A percentile compares a stretch with the other conserved stretches of the same genome.
phyloP scores from a whole-genome alignment of 371 early-diverging fungal species.

The Rhizopus stolonifer region DNA sequence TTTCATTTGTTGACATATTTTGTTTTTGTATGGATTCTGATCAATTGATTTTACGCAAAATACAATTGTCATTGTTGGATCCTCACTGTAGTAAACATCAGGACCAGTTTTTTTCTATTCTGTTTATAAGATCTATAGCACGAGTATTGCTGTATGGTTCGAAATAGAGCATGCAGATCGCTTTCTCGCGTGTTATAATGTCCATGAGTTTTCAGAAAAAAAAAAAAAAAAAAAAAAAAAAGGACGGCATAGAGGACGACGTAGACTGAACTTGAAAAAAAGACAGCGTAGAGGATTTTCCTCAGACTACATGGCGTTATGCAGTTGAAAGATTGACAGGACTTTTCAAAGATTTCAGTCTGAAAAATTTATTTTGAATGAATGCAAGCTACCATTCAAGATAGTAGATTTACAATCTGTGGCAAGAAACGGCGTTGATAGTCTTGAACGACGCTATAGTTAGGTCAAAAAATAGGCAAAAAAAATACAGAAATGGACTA shows the following conservation, averaged over 20 bases:
- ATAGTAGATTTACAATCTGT: neutral
- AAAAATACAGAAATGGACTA: neutral
- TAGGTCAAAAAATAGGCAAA: constrained; percentile 1
- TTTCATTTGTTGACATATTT: no score
- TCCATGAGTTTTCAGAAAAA: constrained; percentile 1
- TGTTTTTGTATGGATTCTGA: no score
- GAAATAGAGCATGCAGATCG: constrained; percentile 5
- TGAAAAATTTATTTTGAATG: neutral
- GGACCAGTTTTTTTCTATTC: neutral
- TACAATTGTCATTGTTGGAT: neutral
- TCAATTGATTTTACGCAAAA: no score
- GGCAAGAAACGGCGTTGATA: neutral
- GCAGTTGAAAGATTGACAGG: neutral
- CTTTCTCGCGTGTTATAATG: constrained; percentile 7
- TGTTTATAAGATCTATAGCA: neutral
- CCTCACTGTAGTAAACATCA: neutral
- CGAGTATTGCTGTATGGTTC: neutral
- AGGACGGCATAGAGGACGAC: constrained; percentile 4
- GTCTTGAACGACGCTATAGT: neutral
- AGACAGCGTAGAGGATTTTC: no score
- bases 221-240: constrained; percentile 6
- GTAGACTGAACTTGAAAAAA: constrained; percentile 5
- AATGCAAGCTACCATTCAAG: neutral
- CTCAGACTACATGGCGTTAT: no score
- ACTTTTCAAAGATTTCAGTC: neutral